Conservation (phyloP, 805 yeast species). For the Sungouiella blattae region DNA sequence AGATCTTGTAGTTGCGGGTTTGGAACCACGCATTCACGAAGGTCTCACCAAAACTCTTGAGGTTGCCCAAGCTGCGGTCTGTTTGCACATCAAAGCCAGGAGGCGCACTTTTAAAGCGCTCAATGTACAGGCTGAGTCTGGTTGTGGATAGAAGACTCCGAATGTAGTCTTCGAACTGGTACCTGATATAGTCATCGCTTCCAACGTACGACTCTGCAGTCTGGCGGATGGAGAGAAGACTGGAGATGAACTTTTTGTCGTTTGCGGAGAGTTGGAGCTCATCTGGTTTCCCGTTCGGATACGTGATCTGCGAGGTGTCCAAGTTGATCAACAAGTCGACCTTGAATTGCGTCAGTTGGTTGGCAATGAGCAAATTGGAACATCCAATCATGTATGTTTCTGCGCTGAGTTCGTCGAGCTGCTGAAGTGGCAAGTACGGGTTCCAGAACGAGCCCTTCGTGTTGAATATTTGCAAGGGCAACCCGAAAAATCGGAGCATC, state of each 20-base stretch:
- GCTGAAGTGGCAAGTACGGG: conserved; percentile 94
- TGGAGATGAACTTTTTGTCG: conserved; percentile 75
- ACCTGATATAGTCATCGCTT: conserved; percentile 79
- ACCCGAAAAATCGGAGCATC: conserved; percentile 73
- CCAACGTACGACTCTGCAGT: conserved; percentile 32
- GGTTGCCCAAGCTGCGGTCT: conserved; percentile 23
- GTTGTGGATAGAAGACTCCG: conserved; percentile 69
- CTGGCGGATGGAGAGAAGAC: conserved; percentile 43
- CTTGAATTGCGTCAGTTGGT: conserved; percentile 51
- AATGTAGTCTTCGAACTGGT: conserved; percentile 87
- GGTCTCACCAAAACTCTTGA: conserved; percentile 26
- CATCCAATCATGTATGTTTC: conserved; percentile 76
- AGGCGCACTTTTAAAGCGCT: conserved; percentile 33
- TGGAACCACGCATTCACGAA: conserved; percentile 32
- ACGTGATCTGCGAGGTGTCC: conserved; percentile 50
- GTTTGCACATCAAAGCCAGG: conserved; percentile 33
- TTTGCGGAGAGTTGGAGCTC: conserved; percentile 32
- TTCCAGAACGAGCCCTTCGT: conserved; percentile 79
- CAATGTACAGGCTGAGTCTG: conserved; percentile 61
- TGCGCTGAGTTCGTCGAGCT: conserved; percentile 69
- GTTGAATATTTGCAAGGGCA: conserved; percentile 84
- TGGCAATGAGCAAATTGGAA: conserved; percentile 76
- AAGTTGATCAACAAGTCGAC: conserved; percentile 74
- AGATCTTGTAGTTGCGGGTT: conserved; percentile 35
- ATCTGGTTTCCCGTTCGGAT: conserved; percentile 36